phyloP scores from a whole-genome alignment of 1,284 basidiomycete species.

The Phenoliferia sp. region DNA sequence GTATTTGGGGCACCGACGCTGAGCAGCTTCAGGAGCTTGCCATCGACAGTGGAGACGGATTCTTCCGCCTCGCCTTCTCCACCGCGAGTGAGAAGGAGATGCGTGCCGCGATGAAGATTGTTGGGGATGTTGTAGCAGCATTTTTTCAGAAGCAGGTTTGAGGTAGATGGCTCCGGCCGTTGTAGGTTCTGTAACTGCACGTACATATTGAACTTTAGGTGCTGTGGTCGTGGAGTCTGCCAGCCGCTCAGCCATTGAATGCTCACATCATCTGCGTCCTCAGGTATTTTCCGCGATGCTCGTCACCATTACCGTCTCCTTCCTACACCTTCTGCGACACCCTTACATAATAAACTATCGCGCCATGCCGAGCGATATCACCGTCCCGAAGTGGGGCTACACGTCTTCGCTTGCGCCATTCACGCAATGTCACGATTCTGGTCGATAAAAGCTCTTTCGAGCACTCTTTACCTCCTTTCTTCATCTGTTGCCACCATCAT shows the following conservation, averaged over 20 bases:
- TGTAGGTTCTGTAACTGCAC: too few species aligned
- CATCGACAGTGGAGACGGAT: slow-evolving; percentile 46
- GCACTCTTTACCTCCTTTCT: neutral
- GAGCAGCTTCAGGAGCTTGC: neutral
- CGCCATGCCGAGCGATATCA: too few species aligned
- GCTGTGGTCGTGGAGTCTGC: too few species aligned
- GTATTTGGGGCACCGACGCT: neutral
- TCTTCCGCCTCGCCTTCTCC: slow-evolving; percentile 48
- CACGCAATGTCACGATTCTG: neutral
- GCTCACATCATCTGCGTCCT: too few species aligned
- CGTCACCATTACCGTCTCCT: too few species aligned
- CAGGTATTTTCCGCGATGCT: too few species aligned
- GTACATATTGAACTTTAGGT: too few species aligned
- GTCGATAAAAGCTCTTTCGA: neutral
- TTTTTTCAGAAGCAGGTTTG: slow-evolving; percentile 7
- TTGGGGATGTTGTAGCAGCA: slow-evolving; percentile 37
- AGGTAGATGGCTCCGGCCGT: too few species aligned
- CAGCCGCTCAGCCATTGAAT: too few species aligned
- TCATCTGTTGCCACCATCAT: neutral
- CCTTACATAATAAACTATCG: too few species aligned
- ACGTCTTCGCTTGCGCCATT: neutral
- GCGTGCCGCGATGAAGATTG: slow-evolving; percentile 50
- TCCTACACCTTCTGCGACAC: too few species aligned
- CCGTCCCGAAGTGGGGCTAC: too few species aligned
- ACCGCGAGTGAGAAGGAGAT: slow-evolving; percentile 48